Conservation (phyloP, 169 alveolate genomes). For the Besnoitia besnoiti region DNA sequence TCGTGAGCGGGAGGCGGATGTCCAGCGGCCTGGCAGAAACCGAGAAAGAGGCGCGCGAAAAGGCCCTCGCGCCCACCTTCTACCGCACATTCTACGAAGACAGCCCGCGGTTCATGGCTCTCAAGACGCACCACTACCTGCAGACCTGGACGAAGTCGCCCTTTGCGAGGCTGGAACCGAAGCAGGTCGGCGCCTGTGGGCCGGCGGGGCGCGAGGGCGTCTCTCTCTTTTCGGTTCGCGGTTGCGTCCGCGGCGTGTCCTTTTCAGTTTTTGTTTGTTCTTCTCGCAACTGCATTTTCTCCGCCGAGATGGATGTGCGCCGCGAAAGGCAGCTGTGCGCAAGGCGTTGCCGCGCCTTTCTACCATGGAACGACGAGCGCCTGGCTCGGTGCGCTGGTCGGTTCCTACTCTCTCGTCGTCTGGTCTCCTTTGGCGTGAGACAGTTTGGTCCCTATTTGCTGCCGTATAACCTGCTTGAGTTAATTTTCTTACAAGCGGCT, state of each 20-base stretch:
- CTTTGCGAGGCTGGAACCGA: background rate
- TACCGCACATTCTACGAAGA: background rate
- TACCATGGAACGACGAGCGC: no score
- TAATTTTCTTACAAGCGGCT: no score
- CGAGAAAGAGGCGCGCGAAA: background rate
- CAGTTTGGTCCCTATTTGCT: no score
- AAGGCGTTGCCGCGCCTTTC: no score
- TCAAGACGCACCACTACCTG: conserved; percentile 8
- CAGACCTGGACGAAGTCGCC: conserved; percentile 7
- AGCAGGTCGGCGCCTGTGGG: background rate
- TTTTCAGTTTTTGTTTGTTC: background rate
- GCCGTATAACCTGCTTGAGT: no score
- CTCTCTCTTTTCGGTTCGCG: background rate
- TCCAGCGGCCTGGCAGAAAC: background rate
- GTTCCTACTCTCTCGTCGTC: no score
- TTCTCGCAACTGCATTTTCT: background rate
- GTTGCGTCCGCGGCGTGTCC: background rate
- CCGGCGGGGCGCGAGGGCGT: background rate
- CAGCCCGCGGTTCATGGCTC: conserved; percentile 34
- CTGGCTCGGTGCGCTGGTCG: no score
- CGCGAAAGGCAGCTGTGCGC: no score
- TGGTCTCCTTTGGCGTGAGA: no score
- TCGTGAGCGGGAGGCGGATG: background rate
- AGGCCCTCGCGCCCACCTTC: background rate
- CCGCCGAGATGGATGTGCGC: no score